Base-by-base conservation (phyloP, 2,329 filamentous ascomycete genomes). In the Camillea tinctor region DNA sequence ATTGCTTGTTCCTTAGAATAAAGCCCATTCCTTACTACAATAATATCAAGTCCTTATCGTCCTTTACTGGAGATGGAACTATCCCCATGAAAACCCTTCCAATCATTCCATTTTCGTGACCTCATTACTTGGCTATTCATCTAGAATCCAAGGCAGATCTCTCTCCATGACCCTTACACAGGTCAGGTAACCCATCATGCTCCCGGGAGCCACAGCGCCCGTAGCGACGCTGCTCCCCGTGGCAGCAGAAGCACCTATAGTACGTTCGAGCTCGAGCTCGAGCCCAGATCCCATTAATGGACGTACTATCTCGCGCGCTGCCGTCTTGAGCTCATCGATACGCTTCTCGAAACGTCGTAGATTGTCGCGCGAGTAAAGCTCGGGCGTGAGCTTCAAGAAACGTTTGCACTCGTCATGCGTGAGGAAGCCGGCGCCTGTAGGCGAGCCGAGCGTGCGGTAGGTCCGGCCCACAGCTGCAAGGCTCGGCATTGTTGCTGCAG, bases 371-470 rank as follows among this genome's bases (percentile, higher is more conserved):
- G 85, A 92, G 76, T 97, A 97, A 7, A 94, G 76, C 20, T 95
- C 90, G 0, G 92, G 90, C 11, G 86, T 88, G 21, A 94, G 79
- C 73, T 96, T 96, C 56, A 97, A 82, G 69, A 97, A 97, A 21
- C 87, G 86, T 75, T 97, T 97, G 72, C 94, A 90, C 65, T 97
- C 93, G 66, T 97, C 93, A 73, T 94, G 92, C 1, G 80, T 76
- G 4, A 98, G 84, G 71, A 95, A 97, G 0, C 83, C 80, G 9
- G 82, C 75, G 0, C 85, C 79, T 3, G 79, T 79, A 2, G 84
- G 79, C 4, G 85, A 83, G 30, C 92, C 93, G 8, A 97, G 81
- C 1, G 89, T 83, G 50, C 92, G 86, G 74, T 94, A 97, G 1
- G 93, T 85, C 52, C 89, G 86, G 3, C 92, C 92, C 1, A 86